Base-by-base conservation (phyloP, 2,329 filamentous ascomycete genomes). In the Stachybotrys chartarum region DNA sequence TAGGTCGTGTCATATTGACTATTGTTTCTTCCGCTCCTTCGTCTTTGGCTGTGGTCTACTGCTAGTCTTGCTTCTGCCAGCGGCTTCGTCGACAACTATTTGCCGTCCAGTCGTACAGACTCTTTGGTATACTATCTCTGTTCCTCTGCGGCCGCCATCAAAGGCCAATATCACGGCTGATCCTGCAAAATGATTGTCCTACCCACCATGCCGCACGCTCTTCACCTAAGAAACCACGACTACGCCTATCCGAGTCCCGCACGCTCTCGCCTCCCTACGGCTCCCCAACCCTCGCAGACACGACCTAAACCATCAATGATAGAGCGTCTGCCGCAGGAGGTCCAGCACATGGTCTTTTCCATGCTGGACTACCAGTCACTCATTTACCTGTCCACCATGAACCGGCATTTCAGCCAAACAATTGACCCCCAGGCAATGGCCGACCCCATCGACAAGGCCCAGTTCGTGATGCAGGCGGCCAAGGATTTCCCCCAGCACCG, bases 401-500 rank as follows among this genome's bases (percentile, higher is more conserved):
- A 70, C 55, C 63, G 65, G 39, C 64, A 68, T 57, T 70, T 73
- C 56, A 60, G 72, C 55, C 63, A 58, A 35, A 57, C 59, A 6
- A 63, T 75, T 51, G 59, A 72, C 31, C 70, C 72, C 3, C 67
- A 64, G 50, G 57, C 53, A 12, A 70, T 72, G 61, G 70, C 72
- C n/a, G 61, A 66, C 30, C 56, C 65, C 6, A 46, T 54, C 17
- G 72, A 75, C 60, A 75, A 72, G 60, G 66, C 72, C 52, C 60
- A 71, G 49, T 75, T 75, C 50, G 68, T 75, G 59, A 72, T 74
- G 70, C 66, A 65, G 35, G 72, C 72, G 3, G 72, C 70, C 55
- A 74, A 71, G 47, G 68, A 72, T 63, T 75, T 75, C 55, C 62
- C 67, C 1, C 70, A 73, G 31, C 72, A 75, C 58, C 69, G 72